Evolutionary conservation across 2,329 filamentous ascomycete species (phyloP).

Genomic region (Xylariomycetidae sp.): DNA sequence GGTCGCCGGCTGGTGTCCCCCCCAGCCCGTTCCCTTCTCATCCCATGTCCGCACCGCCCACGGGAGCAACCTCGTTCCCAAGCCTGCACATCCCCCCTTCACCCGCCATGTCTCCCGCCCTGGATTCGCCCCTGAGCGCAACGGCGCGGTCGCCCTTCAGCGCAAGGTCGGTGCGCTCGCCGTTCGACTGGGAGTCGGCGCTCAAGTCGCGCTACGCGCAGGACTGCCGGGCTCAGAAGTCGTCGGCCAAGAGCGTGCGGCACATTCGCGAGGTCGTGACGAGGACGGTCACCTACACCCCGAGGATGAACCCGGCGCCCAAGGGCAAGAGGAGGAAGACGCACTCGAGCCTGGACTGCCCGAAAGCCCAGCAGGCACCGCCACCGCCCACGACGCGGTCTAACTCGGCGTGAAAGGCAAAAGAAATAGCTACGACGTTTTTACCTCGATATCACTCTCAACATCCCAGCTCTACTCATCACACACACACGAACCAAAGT

Average conservation of each 20-base stretch:
- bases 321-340: conserved; percentile 86
- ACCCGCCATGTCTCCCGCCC: conserved; percentile 60
- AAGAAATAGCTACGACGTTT: too few relatives aligned
- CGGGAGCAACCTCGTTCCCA: conserved; percentile 56
- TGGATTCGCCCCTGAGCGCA: conserved; percentile 67
- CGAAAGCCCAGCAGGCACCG: conserved; percentile 18
- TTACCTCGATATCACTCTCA: conserved; percentile 5
- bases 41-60: conserved; percentile 57
- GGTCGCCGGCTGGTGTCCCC: conserved; percentile 41
- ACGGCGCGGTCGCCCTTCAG: conserved; percentile 69
- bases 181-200: conserved; percentile 74
- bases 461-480: conserved; percentile 5
- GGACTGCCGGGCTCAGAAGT: conserved; percentile 47
- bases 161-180: conserved; percentile 59
- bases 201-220: conserved; percentile 64
- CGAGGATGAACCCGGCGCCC: conserved; percentile 76
- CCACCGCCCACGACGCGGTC: conserved; percentile 16
- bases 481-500: conserved; percentile 20
- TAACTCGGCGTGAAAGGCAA: conserved; percentile 21
- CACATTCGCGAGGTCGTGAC: conserved; percentile 87
- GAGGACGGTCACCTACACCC: conserved; percentile 89
- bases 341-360: conserved; percentile 24
- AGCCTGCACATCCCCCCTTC: conserved; percentile 75
- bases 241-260: conserved; percentile 57
- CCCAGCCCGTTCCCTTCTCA: conserved; percentile 48